Conservation (phyloP, 2,329 filamentous ascomycete species). For the Pyrenophora teres region DNA sequence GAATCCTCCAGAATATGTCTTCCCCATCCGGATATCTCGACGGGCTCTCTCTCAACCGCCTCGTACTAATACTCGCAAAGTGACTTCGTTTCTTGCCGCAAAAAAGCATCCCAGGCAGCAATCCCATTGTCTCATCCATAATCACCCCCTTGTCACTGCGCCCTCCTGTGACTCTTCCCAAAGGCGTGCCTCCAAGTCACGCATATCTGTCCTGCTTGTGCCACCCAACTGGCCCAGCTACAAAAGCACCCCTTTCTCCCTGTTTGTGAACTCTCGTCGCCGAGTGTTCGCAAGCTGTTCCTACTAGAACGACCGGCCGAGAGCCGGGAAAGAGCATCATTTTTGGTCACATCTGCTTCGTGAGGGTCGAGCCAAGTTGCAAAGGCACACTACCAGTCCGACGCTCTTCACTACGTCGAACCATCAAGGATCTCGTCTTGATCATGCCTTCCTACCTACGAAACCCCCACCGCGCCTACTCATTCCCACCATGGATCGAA, state of each 20-base stretch:
- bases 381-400: constrained; percentile 30
- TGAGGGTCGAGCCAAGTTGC: constrained; percentile 34
- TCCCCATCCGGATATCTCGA: constrained; percentile 27
- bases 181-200: constrained; percentile 35
- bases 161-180: constrained; percentile 35
- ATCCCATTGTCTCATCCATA: constrained; percentile 30
- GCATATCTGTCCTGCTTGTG: constrained; percentile 34
- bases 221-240: constrained; percentile 24
- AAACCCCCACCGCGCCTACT: constrained; percentile 37
- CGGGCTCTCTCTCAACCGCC: constrained; percentile 23
- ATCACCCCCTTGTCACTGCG: constrained; percentile 28
- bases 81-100: constrained; percentile 25
- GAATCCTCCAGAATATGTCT: constrained; percentile 26
- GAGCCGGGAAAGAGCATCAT: constrained; percentile 33
- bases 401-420: constrained; percentile 24
- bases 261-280: constrained; percentile 21
- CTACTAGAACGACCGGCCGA: constrained; percentile 36
- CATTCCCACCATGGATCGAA: constrained; percentile 44
- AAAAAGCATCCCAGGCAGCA: constrained; percentile 39
- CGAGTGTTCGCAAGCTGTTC: constrained; percentile 25
- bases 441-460: constrained; percentile 45
- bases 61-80: constrained; percentile 20
- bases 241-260: constrained; percentile 21
- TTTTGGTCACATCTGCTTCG: constrained; percentile 25
- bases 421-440: constrained; percentile 31